phyloP scores from a whole-genome alignment of 805 yeast genomes.

The Phaffomyces antillensis region DNA sequence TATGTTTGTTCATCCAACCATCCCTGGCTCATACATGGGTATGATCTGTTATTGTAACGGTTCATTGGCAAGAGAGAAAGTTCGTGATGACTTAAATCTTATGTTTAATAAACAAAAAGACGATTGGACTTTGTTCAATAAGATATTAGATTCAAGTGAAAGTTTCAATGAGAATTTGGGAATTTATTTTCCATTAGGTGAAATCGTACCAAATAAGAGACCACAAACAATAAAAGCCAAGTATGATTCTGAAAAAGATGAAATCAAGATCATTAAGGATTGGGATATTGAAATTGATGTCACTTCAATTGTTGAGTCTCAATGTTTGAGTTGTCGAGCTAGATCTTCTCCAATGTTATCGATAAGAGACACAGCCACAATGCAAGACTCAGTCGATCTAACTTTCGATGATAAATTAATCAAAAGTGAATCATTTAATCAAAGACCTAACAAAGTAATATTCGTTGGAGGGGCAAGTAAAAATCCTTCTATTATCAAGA shows the following conservation, averaged over 20 bases:
- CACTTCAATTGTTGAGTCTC: conserved; percentile 74
- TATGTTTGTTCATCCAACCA: conserved; percentile 79
- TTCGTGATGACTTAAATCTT: conserved; percentile 56
- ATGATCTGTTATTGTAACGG: conserved; percentile 95
- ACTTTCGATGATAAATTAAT: conserved; percentile 29
- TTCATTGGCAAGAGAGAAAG: conserved; percentile 72
- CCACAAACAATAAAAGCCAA: conserved; percentile 53
- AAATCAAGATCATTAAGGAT: conserved; percentile 26
- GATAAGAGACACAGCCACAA: conserved; percentile 6
- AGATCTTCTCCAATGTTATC: conserved; percentile 74
- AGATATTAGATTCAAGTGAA: conserved; percentile 35
- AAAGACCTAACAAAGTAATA: conserved; percentile 59
- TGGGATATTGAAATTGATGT: conserved; percentile 62
- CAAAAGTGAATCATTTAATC: conserved; percentile 16
- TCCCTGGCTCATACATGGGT: conserved; percentile 75
- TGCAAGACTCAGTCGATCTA: conserved; percentile 2
- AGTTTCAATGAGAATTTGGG: conserved; percentile 48
- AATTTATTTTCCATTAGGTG: conserved; percentile 83
- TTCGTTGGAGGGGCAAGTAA: conserved; percentile 87
- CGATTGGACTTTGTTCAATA: conserved; percentile 59
- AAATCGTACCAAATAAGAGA: conserved; percentile 76
- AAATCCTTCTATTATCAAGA: conserved; percentile 58
- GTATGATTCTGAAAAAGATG: conserved; percentile 27
- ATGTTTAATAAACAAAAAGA: conserved; percentile 28
- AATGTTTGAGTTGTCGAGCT: conserved; percentile 76